Percentiles rank a stretch among this genome's conserved stretches.
Conservation (phyloP, 768 basidiomycete species). For the Cytidiella melzeri region DNA sequence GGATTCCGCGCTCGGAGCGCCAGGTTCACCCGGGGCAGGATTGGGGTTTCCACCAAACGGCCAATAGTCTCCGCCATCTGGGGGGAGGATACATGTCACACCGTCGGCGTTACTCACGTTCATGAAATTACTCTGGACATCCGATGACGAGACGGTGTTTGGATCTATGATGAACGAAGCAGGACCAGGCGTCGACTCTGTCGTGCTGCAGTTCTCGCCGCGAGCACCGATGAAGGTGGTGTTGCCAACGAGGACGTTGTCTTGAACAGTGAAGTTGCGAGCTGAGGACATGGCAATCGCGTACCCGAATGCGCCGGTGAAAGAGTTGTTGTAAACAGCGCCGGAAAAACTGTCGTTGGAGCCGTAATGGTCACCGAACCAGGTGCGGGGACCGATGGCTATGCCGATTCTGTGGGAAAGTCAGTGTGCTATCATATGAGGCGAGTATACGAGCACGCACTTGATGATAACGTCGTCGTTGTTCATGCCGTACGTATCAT, state of each 20-base stretch:
- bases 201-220: conserved; percentile 56
- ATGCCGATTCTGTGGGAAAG: conserved; percentile 57
- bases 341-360: conserved; percentile 52
- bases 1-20: conserved; percentile 11
- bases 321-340: conserved; percentile 47
- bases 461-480: conserved; percentile 60
- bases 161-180: conserved; percentile 54
- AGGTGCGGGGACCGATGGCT: conserved; percentile 69
- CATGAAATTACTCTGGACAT: conserved; percentile 48
- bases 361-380: conserved; percentile 58
- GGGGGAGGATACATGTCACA: conserved; percentile 64
- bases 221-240: conserved; percentile 68
- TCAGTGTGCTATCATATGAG: conserved; percentile 3
- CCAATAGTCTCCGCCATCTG: conserved; percentile 65
- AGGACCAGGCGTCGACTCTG: conserved; percentile 44
- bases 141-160: conserved; percentile 34
- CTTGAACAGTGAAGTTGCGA: conserved; percentile 57
- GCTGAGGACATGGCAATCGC: conserved; percentile 64
- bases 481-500: conserved; percentile 49
- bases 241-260: conserved; percentile 59
- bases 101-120: conserved; percentile 46
- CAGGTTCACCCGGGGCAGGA: conserved; percentile 5
- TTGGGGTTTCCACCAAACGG: conserved; percentile 54
- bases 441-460: conserved; percentile 32
- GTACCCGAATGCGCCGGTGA: conserved; percentile 69